Conservation (phyloP, 257 asterid species). For the Solanum verrucosum region DNA sequence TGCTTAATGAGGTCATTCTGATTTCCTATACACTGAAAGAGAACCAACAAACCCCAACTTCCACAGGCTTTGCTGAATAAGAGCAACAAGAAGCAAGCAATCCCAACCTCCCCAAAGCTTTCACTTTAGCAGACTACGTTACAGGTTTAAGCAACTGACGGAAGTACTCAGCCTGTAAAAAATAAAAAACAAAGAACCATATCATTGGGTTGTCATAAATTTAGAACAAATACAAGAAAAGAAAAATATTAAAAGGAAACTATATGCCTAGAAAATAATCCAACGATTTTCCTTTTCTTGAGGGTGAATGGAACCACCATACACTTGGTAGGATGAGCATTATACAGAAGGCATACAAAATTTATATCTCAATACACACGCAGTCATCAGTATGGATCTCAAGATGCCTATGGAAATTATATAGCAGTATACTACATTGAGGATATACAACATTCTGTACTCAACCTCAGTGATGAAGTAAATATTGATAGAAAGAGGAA, state of each 20-base stretch:
- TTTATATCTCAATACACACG: neutral
- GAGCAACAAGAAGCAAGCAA: slow-evolving; percentile 8
- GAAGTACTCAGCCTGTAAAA: slow-evolving; percentile 76
- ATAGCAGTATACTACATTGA: neutral
- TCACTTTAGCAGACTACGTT: slow-evolving; percentile 47
- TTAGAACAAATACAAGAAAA: neutral
- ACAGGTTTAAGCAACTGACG: slow-evolving; percentile 94
- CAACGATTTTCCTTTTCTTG: neutral
- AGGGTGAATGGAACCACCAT: neutral
- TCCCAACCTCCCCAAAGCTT: slow-evolving; percentile 2
- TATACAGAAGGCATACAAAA: neutral
- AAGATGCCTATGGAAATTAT: neutral
- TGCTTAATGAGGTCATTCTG: neutral
- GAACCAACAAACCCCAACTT: slow-evolving; percentile 1
- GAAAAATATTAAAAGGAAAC: neutral
- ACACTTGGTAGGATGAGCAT: neutral
- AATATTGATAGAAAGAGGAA: neutral
- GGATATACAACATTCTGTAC: neutral
- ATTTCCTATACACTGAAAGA: neutral
- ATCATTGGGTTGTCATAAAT: neutral
- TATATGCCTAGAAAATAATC: neutral
- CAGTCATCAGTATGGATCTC: neutral
- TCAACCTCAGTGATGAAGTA: neutral
- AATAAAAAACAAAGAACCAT: neutral
- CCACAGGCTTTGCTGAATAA: neutral